These are phyloP conservation scores for Aquilaria malaccensis DNA, from an alignment of 345 rosid species.

Conservation along the genomic window DNA sequence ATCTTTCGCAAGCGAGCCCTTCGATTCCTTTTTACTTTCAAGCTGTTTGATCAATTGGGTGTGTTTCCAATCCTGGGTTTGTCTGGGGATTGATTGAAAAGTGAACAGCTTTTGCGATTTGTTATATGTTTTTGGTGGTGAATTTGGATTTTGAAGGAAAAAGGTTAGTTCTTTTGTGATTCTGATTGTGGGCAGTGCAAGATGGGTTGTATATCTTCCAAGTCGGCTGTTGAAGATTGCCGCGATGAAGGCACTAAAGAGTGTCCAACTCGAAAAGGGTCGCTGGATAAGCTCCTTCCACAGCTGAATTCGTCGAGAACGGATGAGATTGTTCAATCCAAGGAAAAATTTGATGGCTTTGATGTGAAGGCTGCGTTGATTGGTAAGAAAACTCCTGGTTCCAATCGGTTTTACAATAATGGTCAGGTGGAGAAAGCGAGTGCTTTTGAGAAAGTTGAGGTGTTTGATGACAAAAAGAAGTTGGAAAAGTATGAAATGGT, in stretches of 20 bases:
- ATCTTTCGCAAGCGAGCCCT: neutral
- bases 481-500: constrained; percentile 25
- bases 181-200: constrained; percentile 5
- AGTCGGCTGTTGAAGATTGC: constrained; percentile 35
- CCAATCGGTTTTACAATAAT: constrained; percentile 39
- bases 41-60: constrained; percentile 22
- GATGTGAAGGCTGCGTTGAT: constrained; percentile 46
- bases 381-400: constrained; percentile 45
- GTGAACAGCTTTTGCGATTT: neutral
- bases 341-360: constrained; percentile 23
- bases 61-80: constrained; percentile 2
- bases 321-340: constrained; percentile 40
- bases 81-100: constrained; percentile 3
- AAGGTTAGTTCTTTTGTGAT: neutral
- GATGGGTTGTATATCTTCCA: constrained; percentile 85
- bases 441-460: constrained; percentile 5
- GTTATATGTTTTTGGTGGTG: constrained; percentile 12
- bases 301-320: constrained; percentile 53
- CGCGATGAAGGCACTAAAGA: constrained; percentile 37
- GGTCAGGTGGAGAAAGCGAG: constrained; percentile 40
- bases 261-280: constrained; percentile 38
- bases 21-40: constrained; percentile 2
- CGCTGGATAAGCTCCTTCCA: constrained; percentile 48
- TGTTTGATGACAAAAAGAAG: constrained; percentile 22
- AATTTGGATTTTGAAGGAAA: constrained; percentile 15